Evolutionary conservation across 768 basidiomycete species (phyloP), one percentile per base, ranked within the genome.

Genomic region (Termitomyces sp.): DNA sequence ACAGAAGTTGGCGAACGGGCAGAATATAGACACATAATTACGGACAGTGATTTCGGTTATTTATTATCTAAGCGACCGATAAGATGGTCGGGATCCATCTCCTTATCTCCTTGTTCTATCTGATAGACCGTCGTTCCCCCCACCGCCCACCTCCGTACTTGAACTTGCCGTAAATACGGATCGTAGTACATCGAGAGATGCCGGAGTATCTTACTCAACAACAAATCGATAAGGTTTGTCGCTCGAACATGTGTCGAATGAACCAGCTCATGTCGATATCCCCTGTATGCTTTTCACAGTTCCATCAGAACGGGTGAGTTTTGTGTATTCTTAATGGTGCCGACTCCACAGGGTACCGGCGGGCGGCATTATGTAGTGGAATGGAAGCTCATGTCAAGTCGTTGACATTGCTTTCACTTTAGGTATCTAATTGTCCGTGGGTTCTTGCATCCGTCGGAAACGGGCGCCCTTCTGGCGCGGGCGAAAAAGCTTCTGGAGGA

Each of bases 401-500:
- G 34, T 45, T 45, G 24, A 38, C 26, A 50, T 47, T 22, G 34
- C 2, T 12, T n/a, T n/a, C 17, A 12, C 12, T 30, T 30, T 28
- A 50, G 93, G 43, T 96, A 95, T 62, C 78, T 97, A 41, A 70
- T 91, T 52, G 64, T 99, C 41, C 87, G 87, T 0, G 71, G 71
- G 12, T 98, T 98, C 70, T 74, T 95, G 51, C 67, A 72, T 6
- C 54, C 64, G n/a, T 74, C 77, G 10, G 83, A 89, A 40, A 80
- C 86, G 0, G 64, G 72, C 11, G 76, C 75, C 15, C 81, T 98
- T 32, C 71, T 96, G 10, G 65, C 62, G 15, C 84, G 88, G n/a
- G 81, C 93, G 2, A 85, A 84, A 59, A 70, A 85, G 58, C 77
- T 98, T 15, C 74, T 98, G 19, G 77, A 83, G n/a, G 81, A 88